Conservation (phyloP, 2,329 filamentous ascomycete genomes). For the Chaetomiaceae sp. region DNA sequence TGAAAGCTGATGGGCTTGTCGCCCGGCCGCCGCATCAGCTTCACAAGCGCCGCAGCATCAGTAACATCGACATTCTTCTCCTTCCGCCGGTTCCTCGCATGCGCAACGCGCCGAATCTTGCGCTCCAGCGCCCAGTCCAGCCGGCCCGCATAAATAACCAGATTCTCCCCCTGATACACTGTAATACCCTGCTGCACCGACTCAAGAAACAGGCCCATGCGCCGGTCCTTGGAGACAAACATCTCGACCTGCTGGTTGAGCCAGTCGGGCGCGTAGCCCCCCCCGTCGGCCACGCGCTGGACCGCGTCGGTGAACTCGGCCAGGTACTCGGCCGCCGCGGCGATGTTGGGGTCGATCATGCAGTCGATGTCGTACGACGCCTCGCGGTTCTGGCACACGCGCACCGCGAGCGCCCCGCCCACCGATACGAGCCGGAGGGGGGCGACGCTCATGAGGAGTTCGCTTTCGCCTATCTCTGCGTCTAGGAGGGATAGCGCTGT, state of each 20-base stretch:
- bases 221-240: slow-evolving; percentile 1
- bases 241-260: slow-evolving; percentile 6
- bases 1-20: not conserved
- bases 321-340: not conserved
- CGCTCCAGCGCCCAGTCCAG: slow-evolving; percentile 5
- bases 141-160: slow-evolving; percentile 4
- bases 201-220: slow-evolving; percentile 3
- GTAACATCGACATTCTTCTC: not conserved
- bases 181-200: slow-evolving; percentile 9
- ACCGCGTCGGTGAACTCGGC: not conserved
- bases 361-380: slow-evolving; percentile 10
- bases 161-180: slow-evolving; percentile 2
- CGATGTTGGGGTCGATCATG: slow-evolving; percentile 5
- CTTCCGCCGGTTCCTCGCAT: not conserved
- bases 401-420: slow-evolving; percentile 1
- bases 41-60: not conserved
- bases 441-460: slow-evolving; percentile 5
- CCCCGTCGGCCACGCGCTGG: not conserved
- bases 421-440: slow-evolving; percentile 2
- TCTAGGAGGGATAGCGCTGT: not conserved
- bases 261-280: slow-evolving; percentile 1
- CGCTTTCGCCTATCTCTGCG: not conserved
- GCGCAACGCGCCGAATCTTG: slow-evolving; percentile 2
- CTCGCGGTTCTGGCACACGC: slow-evolving; percentile 3
- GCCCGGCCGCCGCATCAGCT: not conserved